Evolutionary conservation across 2,329 filamentous ascomycete species (phyloP), one percentile per base, ranked within the genome.

Genomic region (Aplosporella prunicola): DNA sequence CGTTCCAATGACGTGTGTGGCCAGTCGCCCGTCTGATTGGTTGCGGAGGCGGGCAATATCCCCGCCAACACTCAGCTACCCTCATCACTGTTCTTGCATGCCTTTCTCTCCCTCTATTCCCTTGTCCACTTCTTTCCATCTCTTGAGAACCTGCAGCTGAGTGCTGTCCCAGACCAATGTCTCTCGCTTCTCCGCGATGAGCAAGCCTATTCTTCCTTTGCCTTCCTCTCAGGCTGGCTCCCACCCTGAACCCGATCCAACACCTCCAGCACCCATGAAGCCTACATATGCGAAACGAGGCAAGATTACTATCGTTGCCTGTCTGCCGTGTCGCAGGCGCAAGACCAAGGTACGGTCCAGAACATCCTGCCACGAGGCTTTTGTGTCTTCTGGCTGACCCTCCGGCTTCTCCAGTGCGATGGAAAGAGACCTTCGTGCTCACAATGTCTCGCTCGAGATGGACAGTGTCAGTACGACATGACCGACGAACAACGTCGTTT

Each of bases 171-270:
- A n/a, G n/a, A n/a, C n/a, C n/a, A n/a, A n/a, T n/a, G n/a, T n/a
- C n/a, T n/a, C n/a, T 35, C 33, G 17, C 29, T 85, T 58, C 71
- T 79, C 28, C 30, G 31, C 30, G 22, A 43, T 41, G 37, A 43
- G 38, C 35, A 36, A 32, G 16, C 41, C 41, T 20, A 40, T 43
- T 18, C 38, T 43, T 16, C 41, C 41, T 6, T 32, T 43, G 9
- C 41, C 41, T 10, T 29, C 35, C n/a, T 9, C 15, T 11, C 18
- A 32, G 17, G 26, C 17, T n/a, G 27, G 22, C 20, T 17, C 16
- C 28, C 35, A 31, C 20, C 37, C 37, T 18, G 30, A 26, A 17
- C 35, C 35, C 14, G 23, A 20, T 8, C 32, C 32, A 15, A 25
- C 28, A 18, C 41, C 41, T 13, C 41, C 41, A 23, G 39, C 29